These are phyloP conservation scores for Suillus alpinus DNA, from an alignment of 768 basidiomycete genomes.

Conservation along the genomic window DNA sequence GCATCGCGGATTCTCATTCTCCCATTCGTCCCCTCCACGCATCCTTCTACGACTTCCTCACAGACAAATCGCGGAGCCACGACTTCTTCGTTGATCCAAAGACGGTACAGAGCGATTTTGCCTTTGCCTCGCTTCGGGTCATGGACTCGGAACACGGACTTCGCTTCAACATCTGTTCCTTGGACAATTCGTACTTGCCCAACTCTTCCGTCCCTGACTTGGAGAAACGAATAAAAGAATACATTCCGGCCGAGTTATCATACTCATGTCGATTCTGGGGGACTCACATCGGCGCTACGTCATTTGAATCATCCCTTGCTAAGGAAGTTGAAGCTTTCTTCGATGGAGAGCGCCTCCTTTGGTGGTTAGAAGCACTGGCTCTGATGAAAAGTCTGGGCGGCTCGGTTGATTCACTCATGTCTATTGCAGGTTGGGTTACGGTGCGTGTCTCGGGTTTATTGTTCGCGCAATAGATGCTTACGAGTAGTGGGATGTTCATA, in stretches of 20 bases:
- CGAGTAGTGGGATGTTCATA: neutral
- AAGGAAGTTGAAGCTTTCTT: conserved; percentile 20
- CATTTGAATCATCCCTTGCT: neutral
- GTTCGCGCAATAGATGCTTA: neutral
- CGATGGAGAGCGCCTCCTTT: conserved; percentile 6
- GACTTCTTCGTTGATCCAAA: conserved; percentile 12
- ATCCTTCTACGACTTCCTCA: conserved; percentile 27
- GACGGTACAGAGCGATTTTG: neutral
- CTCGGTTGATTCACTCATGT: neutral
- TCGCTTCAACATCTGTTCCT: neutral
- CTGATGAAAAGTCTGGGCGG: conserved; percentile 16
- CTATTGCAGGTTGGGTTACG: neutral
- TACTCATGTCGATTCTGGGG: conserved; percentile 35
- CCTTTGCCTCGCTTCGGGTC: conserved; percentile 18
- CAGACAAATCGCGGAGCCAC: conserved; percentile 7
- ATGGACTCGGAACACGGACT: conserved; percentile 23
- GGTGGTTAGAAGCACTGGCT: neutral
- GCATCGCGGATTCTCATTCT: neutral
- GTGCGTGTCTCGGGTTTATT: too few species aligned
- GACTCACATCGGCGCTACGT: conserved; percentile 22
- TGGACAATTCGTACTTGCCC: conserved; percentile 25
- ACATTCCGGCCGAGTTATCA: conserved; percentile 22
- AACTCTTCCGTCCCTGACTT: conserved; percentile 21
- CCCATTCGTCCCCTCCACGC: conserved; percentile 20
- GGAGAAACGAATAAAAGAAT: conserved; percentile 8